These are phyloP conservation scores for Backusella westeae DNA, from an alignment of 192 early-diverging fungal species.

Conservation along the genomic window DNA sequence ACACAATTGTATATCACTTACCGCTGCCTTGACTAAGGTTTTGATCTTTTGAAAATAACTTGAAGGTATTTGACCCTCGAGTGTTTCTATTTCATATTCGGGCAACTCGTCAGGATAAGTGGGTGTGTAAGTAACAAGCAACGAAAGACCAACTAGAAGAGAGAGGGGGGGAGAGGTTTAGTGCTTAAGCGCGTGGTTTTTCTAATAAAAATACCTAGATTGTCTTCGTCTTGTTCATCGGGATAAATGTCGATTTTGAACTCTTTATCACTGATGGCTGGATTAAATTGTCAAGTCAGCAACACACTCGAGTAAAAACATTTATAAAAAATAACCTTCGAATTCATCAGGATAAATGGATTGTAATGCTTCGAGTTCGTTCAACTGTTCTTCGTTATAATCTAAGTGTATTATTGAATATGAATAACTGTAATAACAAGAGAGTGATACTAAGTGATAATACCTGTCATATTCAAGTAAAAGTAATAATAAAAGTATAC, in stretches of 20 bases:
- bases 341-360: slow-evolving; percentile 83
- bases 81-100: slow-evolving; percentile 54
- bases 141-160: slow-evolving; percentile 39
- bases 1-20: not conserved
- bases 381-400: slow-evolving; percentile 76
- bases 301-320: not conserved
- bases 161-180: too few relatives aligned
- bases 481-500: not conserved
- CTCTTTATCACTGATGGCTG: slow-evolving; percentile 39
- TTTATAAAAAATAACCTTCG: slow-evolving; percentile 37
- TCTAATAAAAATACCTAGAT: slow-evolving; percentile 37
- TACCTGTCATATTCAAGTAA: not conserved
- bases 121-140: slow-evolving; percentile 66
- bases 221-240: slow-evolving; percentile 63
- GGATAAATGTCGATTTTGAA: slow-evolving; percentile 57
- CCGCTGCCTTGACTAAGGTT: slow-evolving; percentile 18
- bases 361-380: slow-evolving; percentile 77
- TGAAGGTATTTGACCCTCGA: slow-evolving; percentile 43
- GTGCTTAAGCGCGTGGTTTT: not conserved
- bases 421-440: not conserved
- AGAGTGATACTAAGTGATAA: not conserved
- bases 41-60: slow-evolving; percentile 37
- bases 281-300: not conserved
- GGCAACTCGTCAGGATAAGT: slow-evolving; percentile 74
- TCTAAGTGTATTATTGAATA: slow-evolving; percentile 29